Base-by-base conservation (phyloP, 1,284 basidiomycete species). In the Sanguinoderma infundibulare region DNA sequence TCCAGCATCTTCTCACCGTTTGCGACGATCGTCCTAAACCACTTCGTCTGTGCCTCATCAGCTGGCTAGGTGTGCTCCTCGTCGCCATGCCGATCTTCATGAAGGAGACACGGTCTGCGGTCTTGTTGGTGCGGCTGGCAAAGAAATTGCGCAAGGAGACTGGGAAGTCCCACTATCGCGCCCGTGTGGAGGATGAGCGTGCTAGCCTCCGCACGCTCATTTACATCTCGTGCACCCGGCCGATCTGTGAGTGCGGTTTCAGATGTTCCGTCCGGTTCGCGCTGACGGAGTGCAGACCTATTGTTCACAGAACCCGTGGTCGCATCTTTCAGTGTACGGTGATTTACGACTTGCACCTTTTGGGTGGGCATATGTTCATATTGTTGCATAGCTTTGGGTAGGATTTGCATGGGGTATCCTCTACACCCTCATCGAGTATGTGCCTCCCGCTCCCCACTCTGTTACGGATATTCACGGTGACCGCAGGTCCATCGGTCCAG, bases 391-490 rank as follows among this genome's bases (percentile, higher is more conserved):
- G 87, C 63, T 92, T 17, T 95, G 91, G 92, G 77, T 87, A 52
- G 89, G 89, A 1, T 87, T 91, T 61, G 83, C 83, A 1, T 95
- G 92, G 92, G 92, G 92, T 0, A 83, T 95, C 12, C 74, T 90
- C 51, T 95, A 87, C 71, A 85, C 83, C 60, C 75, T 92, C 61
- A 78, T 94, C 32, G 85, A 87, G 81, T 90, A 65, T 12, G 83
- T 75, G 42, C 50, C 8, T 1, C 30, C 26, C 52, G 61, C 14
- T 50, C 6, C 30, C 20, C 15, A 51, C 51, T 42, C 17, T 14
- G 32, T 28, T 32, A 10, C 20, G 22, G 30, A 26, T 17, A 17
- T 22, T 36, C 20, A 55, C 5, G 17, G 3, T 12, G 5, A 8
- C 7, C 38, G 3, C 64, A 89, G 87, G 65, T 87, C 89, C 0